Conservation (phyloP, 2,329 filamentous ascomycete species). For the Aspergillus sp. region DNA sequence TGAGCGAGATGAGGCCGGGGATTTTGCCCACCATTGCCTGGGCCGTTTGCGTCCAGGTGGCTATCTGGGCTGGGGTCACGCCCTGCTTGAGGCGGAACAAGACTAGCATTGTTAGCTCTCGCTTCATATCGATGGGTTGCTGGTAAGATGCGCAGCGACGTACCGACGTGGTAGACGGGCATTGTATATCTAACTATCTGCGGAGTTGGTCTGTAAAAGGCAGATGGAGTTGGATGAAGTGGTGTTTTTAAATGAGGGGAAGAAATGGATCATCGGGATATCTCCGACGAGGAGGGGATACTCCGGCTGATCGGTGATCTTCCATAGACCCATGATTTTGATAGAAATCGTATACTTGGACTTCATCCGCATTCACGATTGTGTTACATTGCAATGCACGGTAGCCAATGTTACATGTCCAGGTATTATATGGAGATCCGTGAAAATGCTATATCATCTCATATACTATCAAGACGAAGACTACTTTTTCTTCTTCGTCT, state of each 20-base stretch:
- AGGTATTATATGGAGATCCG: neutral
- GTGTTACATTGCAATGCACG: too few relatives aligned
- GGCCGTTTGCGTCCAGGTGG: slow-evolving; percentile 28
- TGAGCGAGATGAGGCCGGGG: slow-evolving; percentile 39
- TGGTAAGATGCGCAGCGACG: slow-evolving; percentile 3
- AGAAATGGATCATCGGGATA: slow-evolving; percentile 1
- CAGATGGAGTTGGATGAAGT: neutral
- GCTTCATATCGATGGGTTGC: too few relatives aligned
- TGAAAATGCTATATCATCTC: neutral
- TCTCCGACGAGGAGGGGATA: neutral
- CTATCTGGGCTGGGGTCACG: slow-evolving; percentile 33
- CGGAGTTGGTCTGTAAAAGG: neutral
- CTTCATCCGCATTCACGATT: too few relatives aligned
- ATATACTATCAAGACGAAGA: neutral
- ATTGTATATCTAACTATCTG: slow-evolving; percentile 18
- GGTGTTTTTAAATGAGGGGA: neutral
- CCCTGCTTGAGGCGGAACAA: slow-evolving; percentile 44
- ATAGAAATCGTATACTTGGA: too few relatives aligned
- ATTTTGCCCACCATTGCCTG: slow-evolving; percentile 44
- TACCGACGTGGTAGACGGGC: slow-evolving; percentile 44
- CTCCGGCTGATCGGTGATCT: too few relatives aligned
- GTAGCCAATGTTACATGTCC: too few relatives aligned
- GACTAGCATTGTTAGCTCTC: slow-evolving; percentile 25
- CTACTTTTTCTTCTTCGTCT: slow-evolving; percentile 65
- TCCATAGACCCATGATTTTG: too few relatives aligned